Evolutionary conservation across 352 stramenopile genomes (phyloP).

Genomic region (Phytophthora podocarpi): DNA sequence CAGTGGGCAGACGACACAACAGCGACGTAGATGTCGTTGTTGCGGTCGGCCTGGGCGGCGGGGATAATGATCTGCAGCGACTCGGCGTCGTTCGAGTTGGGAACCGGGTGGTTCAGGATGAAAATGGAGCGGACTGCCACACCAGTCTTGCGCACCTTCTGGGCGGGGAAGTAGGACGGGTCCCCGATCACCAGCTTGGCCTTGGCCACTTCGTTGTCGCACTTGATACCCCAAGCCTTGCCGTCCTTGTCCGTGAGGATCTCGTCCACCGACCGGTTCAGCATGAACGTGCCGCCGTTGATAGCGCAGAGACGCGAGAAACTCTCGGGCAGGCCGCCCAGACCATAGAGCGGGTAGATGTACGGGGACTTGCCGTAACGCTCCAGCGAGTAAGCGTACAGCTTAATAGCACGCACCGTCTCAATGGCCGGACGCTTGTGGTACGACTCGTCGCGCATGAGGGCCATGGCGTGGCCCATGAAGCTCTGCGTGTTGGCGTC

Average conservation of each 20-base stretch:
- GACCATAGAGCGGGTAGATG: conserved; percentile 99
- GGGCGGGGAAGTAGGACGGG: conserved; percentile 97
- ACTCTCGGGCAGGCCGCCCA: conserved; percentile 97
- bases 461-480: conserved; percentile 99
- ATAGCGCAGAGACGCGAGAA: conserved; percentile 99
- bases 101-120: conserved; percentile 98
- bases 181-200: conserved; percentile 98
- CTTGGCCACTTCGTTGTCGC: conserved; percentile 96
- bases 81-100: conserved; percentile 96
- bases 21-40: conserved; percentile 99
- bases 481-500: conserved; percentile 98
- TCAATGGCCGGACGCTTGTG: conserved; percentile 88
- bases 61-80: conserved; percentile 99
- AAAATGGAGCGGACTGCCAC: conserved; percentile 98
- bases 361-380: conserved; percentile 98
- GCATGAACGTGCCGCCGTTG: conserved; percentile 99
- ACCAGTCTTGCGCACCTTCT: conserved; percentile 94
- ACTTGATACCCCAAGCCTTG: conserved; percentile 93
- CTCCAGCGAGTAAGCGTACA: conserved; percentile 98
- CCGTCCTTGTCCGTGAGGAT: conserved; percentile 93
- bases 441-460: conserved; percentile 95
- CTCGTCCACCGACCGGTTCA: conserved; percentile 96
- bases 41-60: conserved; percentile 93
- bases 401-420: conserved; percentile 96
- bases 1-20: conserved; percentile 95